Conservation (phyloP, 2,329 filamentous ascomycete species). For the Sclerotinia borealis region DNA sequence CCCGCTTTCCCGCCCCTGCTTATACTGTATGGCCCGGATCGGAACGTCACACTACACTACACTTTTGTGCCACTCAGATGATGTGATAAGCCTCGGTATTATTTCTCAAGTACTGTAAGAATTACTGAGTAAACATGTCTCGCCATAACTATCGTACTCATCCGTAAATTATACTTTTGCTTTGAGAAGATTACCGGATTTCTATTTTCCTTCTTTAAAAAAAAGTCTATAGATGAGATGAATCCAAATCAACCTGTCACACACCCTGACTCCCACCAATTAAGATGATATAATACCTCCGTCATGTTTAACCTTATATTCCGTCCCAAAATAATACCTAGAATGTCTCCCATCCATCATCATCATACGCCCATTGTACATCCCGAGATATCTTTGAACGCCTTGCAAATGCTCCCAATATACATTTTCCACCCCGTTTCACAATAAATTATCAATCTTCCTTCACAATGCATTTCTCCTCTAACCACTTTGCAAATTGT, state of each 20-base stretch:
- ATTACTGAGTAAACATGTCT: background rate
- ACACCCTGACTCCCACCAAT: background rate
- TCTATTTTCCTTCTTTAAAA: background rate
- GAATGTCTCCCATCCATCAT: background rate
- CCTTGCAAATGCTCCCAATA: conserved; percentile 5
- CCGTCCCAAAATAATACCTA: background rate
- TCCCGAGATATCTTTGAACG: background rate
- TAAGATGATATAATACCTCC: background rate
- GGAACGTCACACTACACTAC: background rate
- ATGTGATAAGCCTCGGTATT: background rate
- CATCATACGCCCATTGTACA: background rate
- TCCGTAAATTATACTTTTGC: no score
- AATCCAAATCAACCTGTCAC: background rate
- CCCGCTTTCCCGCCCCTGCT: background rate
- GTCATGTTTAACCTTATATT: background rate
- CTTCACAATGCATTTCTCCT: conserved; percentile 25
- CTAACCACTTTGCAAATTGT: conserved; percentile 44
- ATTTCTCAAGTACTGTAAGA: no score
- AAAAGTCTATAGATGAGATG: background rate
- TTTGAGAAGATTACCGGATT: no score
- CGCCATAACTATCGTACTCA: no score
- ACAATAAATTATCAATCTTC: conserved; percentile 12
- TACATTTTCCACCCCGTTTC: background rate
- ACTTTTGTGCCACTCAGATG: background rate
- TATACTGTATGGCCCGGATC: background rate